Percentiles rank a stretch among this genome's conserved stretches.
These are phyloP conservation scores for Fraxinus velutina DNA, from an alignment of 305 asterid species.

Conservation along the genomic window DNA sequence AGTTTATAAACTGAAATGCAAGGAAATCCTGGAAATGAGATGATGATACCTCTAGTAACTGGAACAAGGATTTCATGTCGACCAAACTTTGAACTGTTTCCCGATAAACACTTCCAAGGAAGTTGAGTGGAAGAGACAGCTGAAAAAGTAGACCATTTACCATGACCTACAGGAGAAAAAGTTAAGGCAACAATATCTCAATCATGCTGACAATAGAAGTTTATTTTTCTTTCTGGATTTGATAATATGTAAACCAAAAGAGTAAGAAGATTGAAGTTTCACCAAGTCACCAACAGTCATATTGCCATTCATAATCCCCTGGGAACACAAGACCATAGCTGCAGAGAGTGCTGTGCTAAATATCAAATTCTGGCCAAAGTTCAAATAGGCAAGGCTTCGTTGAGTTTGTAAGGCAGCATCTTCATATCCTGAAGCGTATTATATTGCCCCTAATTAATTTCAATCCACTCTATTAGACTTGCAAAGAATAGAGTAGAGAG, in stretches of 20 bases:
- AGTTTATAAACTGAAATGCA: background rate
- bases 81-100: constrained; percentile 88
- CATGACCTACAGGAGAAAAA: constrained; percentile 63
- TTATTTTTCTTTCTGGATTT: background rate
- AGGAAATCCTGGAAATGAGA: background rate
- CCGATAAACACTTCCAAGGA: constrained; percentile 92
- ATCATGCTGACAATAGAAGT: constrained; percentile 13
- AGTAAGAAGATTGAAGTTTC: constrained; percentile 17
- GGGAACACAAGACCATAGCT: constrained; percentile 87
- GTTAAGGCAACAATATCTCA: constrained; percentile 15
- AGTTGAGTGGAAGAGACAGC: constrained; percentile 94
- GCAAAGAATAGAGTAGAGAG: constrained; percentile 12
- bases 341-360: constrained; percentile 86
- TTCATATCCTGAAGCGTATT: constrained; percentile 70
- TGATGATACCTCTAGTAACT: constrained; percentile 77
- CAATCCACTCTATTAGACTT: constrained; percentile 1
- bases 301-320: constrained; percentile 75
- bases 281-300: constrained; percentile 99
- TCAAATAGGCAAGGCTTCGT: constrained; percentile 78
- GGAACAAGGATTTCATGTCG: constrained; percentile 97
- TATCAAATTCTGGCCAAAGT: constrained; percentile 88
- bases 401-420: constrained; percentile 91
- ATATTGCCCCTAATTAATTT: constrained; percentile 1
- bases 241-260: constrained; percentile 6
- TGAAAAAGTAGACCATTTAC: constrained; percentile 96